Evolutionary conservation across 139 green algal species (phyloP).

Genomic region (Deuterostichococcus epilithicus): DNA sequence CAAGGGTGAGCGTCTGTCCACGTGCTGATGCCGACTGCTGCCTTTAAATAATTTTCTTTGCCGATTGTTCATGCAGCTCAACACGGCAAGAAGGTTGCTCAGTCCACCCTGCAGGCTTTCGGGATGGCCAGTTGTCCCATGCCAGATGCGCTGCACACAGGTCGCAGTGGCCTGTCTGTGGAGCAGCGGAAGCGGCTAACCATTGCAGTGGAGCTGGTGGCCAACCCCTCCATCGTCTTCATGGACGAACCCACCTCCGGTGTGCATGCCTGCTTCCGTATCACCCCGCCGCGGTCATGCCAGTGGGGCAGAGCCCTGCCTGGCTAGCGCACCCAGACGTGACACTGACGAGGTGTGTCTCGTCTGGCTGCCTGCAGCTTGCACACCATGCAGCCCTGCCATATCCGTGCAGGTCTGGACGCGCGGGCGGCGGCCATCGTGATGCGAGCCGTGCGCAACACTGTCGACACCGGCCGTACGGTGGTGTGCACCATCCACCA

Average conservation of each 20-base stretch:
- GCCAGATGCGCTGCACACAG: constrained; percentile 8
- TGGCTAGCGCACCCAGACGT: neutral
- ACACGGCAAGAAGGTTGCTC: no score
- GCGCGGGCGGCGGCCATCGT: constrained; percentile 82
- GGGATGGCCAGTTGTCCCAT: no score
- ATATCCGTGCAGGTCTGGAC: constrained; percentile 65
- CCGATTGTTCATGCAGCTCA: no score
- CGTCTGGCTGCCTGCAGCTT: neutral
- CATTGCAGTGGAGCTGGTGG: constrained; percentile 76
- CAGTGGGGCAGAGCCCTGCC: neutral
- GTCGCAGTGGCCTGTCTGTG: constrained; percentile 24
- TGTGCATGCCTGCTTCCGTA: neutral
- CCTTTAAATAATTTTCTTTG: no score
- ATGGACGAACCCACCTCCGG: constrained; percentile 44
- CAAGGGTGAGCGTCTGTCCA: no score
- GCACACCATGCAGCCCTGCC: neutral
- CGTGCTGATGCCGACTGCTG: no score
- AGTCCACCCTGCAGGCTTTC: no score
- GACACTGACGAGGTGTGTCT: neutral
- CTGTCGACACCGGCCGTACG: constrained; percentile 70
- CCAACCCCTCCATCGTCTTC: constrained; percentile 54
- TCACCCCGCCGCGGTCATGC: neutral
- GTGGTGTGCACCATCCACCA: constrained; percentile 91
- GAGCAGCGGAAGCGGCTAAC: constrained; percentile 71
- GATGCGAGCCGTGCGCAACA: constrained; percentile 78